These are phyloP conservation scores for Globisporangium splendens DNA, from an alignment of 352 stramenopile species.

Conservation along the genomic window DNA sequence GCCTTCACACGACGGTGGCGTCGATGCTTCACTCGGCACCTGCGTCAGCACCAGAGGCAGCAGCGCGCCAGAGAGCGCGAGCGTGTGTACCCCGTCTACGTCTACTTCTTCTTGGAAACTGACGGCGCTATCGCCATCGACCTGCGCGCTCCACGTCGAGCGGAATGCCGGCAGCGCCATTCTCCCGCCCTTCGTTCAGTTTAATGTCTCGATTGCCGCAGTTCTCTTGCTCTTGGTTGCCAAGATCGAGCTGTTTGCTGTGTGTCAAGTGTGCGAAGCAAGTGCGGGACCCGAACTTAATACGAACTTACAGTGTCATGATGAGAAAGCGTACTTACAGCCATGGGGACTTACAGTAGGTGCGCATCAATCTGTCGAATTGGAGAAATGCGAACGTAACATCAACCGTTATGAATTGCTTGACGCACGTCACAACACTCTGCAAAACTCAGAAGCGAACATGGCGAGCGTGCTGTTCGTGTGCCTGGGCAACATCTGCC, in stretches of 20 bases:
- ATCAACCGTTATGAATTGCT: background rate
- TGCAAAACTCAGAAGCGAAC: background rate
- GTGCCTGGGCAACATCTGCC: constrained; percentile 90
- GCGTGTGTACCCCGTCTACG: background rate
- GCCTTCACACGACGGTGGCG: constrained; percentile 35
- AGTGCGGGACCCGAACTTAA: too few species aligned
- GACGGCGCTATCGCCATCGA: background rate
- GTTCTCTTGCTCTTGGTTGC: background rate
- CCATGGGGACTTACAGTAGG: too few species aligned
- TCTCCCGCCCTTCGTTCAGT: background rate
- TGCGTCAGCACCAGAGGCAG: constrained; percentile 21
- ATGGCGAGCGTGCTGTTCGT: constrained; percentile 86
- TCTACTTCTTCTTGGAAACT: constrained; percentile 3
- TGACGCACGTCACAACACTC: background rate
- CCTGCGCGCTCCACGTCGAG: constrained; percentile 3
- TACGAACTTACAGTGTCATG: too few species aligned
- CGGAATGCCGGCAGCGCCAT: background rate
- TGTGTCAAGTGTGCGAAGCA: background rate
- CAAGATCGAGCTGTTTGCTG: background rate
- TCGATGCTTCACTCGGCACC: constrained; percentile 9
- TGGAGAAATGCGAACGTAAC: too few species aligned
- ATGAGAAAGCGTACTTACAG: too few species aligned
- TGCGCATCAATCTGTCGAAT: too few species aligned
- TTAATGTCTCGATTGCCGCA: too few species aligned
- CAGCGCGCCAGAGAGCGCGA: constrained; percentile 7